Conservation (phyloP, 176 grass and related monocot species). For the Avena atlantica region DNA sequence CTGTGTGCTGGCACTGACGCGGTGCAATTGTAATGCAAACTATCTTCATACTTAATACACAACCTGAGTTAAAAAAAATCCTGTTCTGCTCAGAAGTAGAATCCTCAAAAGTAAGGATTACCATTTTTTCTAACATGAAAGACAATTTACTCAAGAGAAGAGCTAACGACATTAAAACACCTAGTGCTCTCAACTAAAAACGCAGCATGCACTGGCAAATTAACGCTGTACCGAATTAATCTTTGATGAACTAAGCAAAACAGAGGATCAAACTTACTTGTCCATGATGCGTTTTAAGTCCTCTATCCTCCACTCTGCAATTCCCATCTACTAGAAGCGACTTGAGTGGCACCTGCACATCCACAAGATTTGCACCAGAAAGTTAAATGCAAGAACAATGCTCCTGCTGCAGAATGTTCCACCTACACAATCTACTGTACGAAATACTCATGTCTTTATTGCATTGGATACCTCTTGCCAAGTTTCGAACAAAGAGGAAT, state of each 20-base stretch:
- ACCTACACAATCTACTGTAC: not conserved
- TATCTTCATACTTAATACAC: not conserved
- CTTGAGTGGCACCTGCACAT: conserved; percentile 69
- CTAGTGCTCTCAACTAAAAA: conserved; percentile 1
- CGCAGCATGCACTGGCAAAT: not conserved
- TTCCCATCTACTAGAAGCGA: conserved; percentile 83
- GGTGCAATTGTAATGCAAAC: not conserved
- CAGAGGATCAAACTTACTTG: conserved; percentile 60
- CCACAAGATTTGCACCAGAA: conserved; percentile 34
- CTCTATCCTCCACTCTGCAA: conserved; percentile 96
- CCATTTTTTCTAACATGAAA: not conserved
- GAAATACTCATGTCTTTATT: not conserved
- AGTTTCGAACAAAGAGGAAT: conserved; percentile 3
- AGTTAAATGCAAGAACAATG: conserved; percentile 32
- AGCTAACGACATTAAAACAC: not conserved
- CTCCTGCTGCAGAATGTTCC: not conserved
- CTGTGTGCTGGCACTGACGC: not conserved
- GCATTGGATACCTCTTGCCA: not conserved
- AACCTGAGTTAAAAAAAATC: not conserved
- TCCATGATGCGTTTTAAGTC: conserved; percentile 94
- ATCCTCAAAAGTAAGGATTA: not conserved
- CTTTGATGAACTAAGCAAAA: conserved; percentile 4
- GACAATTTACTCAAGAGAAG: conserved; percentile 16
- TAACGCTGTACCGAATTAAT: not conserved
- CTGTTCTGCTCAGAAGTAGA: not conserved